Evolutionary conservation across 73 alveolate species (phyloP).

Genomic region (Paramecium pentaurelia): DNA sequence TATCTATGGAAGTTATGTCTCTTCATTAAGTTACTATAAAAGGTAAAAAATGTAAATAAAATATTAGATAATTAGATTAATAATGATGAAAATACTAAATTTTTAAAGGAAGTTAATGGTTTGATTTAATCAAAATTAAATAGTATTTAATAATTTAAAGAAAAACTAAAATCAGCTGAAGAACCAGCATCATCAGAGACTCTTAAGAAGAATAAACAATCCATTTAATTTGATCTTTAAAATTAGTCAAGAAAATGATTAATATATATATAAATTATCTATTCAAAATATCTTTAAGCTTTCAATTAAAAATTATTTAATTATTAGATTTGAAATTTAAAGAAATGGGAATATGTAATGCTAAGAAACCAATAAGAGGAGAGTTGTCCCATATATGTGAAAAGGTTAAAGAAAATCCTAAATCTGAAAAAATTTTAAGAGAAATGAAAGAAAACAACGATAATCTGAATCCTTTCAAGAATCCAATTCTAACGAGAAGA

Average conservation of each 20-base stretch:
- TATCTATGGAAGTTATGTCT: constrained; percentile 41
- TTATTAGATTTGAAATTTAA: neutral
- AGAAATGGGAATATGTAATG: neutral
- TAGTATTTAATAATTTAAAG: neutral
- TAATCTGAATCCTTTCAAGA: neutral
- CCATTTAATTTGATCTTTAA: neutral
- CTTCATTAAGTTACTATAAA: constrained; percentile 2
- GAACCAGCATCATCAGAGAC: neutral
- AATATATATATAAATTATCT: neutral
- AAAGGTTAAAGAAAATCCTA: neutral
- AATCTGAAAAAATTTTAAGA: neutral
- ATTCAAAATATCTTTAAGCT: neutral
- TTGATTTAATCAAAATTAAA: neutral
- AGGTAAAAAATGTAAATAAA: neutral
- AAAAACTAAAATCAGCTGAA: neutral
- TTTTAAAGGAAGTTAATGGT: neutral
- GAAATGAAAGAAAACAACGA: neutral
- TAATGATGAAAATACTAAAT: constrained; percentile 40
- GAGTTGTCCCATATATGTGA: neutral
- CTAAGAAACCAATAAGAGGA: neutral
- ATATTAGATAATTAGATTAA: neutral
- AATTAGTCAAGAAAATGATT: neutral
- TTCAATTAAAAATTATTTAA: neutral
- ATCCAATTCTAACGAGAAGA: neutral
- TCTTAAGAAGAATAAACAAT: neutral